phyloP scores from a whole-genome alignment of 1,284 basidiomycete genomes.

The Jaminaea rosea region DNA sequence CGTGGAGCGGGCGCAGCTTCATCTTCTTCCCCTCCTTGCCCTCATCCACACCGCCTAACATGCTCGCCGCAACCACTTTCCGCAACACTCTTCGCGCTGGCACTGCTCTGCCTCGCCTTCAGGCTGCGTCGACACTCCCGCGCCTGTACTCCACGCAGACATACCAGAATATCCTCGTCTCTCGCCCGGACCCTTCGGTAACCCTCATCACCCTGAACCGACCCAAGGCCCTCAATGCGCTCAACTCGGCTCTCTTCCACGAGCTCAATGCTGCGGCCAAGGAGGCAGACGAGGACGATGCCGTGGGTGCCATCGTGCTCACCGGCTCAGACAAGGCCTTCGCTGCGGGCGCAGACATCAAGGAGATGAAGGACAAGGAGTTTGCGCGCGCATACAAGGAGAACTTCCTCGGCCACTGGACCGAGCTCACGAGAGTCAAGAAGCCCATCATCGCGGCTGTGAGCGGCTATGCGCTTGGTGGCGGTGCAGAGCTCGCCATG shows the following conservation, averaged over 20 bases:
- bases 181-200: conserved; percentile 65
- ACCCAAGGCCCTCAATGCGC: conserved; percentile 79
- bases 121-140: conserved; percentile 31
- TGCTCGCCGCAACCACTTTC: no score
- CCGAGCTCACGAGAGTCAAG: conserved; percentile 62
- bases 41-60: no score
- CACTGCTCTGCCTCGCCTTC: no score
- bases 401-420: conserved; percentile 85
- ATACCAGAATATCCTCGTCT: conserved; percentile 65
- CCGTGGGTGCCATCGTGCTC: conserved; percentile 69
- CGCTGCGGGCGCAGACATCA: conserved; percentile 86
- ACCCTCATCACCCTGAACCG: conserved; percentile 86
- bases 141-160: conserved; percentile 15
- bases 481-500: conserved; percentile 90
- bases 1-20: no score
- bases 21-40: no score
- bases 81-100: no score
- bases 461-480: conserved; percentile 89
- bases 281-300: conserved; percentile 54
- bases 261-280: conserved; percentile 76
- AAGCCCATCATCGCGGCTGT: conserved; percentile 96
- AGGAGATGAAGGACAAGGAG: conserved; percentile 84
- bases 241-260: conserved; percentile 49
- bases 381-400: conserved; percentile 78
- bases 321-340: conserved; percentile 91